Conservation (phyloP, 2,329 filamentous ascomycete species). For the Penicillium expansum region DNA sequence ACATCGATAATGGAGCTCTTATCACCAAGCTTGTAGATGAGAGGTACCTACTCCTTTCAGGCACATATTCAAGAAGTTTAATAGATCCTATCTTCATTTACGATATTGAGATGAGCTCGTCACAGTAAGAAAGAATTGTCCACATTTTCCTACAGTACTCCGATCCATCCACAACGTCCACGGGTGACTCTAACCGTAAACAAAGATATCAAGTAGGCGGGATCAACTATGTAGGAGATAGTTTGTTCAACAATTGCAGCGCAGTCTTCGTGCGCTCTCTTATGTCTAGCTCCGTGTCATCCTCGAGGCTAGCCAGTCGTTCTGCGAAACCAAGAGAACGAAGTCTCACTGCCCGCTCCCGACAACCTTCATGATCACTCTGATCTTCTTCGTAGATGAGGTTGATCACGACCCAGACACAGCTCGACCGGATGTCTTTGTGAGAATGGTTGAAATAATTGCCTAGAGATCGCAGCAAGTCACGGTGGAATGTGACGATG, state of each 20-base stretch:
- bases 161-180: not conserved
- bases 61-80: not conserved
- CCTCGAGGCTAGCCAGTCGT: slow-evolving; percentile 61
- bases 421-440: slow-evolving; percentile 69
- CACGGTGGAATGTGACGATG: slow-evolving; percentile 71
- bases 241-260: slow-evolving; percentile 62
- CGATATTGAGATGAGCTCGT: not conserved
- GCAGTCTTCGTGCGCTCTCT: slow-evolving; percentile 80
- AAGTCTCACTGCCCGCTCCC: slow-evolving; percentile 66
- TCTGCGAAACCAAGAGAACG: slow-evolving; percentile 68
- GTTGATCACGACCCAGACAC: slow-evolving; percentile 83
- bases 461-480: slow-evolving; percentile 69
- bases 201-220: too few species aligned
- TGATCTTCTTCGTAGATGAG: slow-evolving; percentile 78
- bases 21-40: not conserved
- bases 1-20: not conserved
- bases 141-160: not conserved
- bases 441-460: slow-evolving; percentile 71
- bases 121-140: not conserved
- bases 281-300: slow-evolving; percentile 77
- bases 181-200: not conserved
- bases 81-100: not conserved
- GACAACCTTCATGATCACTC: slow-evolving; percentile 62
- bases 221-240: slow-evolving; percentile 5
- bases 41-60: too few species aligned